Evolutionary conservation across 2,329 filamentous ascomycete genomes (phyloP).

Genomic region (Fusarium sororula): DNA sequence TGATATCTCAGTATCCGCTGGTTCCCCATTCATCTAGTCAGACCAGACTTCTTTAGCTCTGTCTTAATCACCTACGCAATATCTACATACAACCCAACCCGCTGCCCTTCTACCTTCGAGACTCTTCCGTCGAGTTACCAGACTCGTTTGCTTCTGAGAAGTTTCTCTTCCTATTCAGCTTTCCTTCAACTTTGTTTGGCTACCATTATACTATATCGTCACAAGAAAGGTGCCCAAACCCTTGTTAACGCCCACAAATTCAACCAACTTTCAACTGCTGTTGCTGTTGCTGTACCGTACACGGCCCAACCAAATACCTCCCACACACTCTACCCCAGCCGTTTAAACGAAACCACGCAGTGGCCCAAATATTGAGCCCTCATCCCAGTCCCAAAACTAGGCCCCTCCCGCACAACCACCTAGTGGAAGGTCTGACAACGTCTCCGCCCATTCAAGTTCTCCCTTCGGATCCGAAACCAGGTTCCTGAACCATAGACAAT

Average conservation of each 20-base stretch:
- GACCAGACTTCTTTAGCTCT: conserved; percentile 1
- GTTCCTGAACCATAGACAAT: neutral
- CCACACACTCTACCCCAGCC: neutral
- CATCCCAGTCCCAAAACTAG: neutral
- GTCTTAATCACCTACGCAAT: neutral
- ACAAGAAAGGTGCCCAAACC: neutral
- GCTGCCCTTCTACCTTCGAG: neutral
- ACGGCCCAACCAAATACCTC: conserved; percentile 1
- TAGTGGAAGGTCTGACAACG: conserved; percentile 8
- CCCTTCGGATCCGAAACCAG: neutral
- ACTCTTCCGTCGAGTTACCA: conserved; percentile 8
- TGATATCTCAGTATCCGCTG: conserved; percentile 7
- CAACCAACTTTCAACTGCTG: neutral
- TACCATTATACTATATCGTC: neutral
- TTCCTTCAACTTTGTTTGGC: neutral
- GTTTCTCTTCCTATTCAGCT: neutral
- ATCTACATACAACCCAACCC: conserved; percentile 10
- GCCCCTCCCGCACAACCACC: conserved; percentile 8
- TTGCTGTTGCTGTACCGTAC: neutral
- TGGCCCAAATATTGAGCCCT: conserved; percentile 4
- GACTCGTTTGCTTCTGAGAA: neutral
- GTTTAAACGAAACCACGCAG: neutral
- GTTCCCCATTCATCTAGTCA: conserved; percentile 10
- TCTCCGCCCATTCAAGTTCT: conserved; percentile 1
- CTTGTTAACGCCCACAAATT: conserved; percentile 13